Percentiles rank a stretch among this genome's conserved stretches.
phyloP scores from a whole-genome alignment of 225 moss, liverwort and hornwort species.

The Sphagnum contortum region DNA sequence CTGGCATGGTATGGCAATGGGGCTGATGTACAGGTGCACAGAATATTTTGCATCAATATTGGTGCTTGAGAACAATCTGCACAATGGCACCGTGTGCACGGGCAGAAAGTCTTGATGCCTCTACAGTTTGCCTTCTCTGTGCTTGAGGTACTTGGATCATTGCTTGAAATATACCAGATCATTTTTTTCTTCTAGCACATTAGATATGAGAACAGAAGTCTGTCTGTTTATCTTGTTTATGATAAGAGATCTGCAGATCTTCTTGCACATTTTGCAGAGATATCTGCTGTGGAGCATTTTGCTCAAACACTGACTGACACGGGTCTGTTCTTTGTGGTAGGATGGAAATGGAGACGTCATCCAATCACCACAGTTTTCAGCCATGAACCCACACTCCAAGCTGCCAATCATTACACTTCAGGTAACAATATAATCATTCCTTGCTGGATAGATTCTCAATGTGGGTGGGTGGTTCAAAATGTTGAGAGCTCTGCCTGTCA shows the following conservation, averaged over 20 bases:
- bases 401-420: conserved; percentile 85
- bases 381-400: conserved; percentile 41
- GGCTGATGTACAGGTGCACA: conserved; percentile 50
- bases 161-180: too few species aligned
- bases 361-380: conserved; percentile 50
- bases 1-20: too few species aligned
- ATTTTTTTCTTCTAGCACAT: too few species aligned
- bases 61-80: conserved; percentile 61
- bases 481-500: background rate
- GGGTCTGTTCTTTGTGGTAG: conserved; percentile 15
- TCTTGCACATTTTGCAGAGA: too few species aligned
- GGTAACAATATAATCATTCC: conserved; percentile 18
- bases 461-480: too few species aligned
- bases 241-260: too few species aligned
- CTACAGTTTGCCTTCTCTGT: conserved; percentile 74
- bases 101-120: conserved; percentile 73
- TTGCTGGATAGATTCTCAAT: too few species aligned
- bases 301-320: too few species aligned
- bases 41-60: conserved; percentile 57
- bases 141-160: conserved; percentile 44
- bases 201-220: too few species aligned
- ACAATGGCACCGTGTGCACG: conserved; percentile 81
- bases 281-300: too few species aligned
- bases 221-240: too few species aligned
- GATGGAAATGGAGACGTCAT: conserved; percentile 31